Base-by-base conservation (phyloP, 129 eudicot species). In the Chrysanthemum seticuspe region DNA sequence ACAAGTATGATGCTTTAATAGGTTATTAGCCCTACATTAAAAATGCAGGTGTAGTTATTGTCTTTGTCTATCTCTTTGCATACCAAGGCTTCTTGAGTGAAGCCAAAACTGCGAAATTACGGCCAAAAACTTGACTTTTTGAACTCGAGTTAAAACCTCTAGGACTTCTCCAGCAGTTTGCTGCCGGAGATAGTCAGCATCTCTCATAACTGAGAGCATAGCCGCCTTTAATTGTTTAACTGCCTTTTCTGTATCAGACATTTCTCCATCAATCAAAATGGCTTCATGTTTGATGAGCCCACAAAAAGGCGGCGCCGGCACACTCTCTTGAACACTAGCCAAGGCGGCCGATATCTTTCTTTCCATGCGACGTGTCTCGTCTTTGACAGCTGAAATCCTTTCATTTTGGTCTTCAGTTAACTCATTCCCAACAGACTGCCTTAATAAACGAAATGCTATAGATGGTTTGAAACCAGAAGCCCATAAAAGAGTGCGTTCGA, bases 301-400 rank as follows among this genome's bases (percentile, higher is more conserved):
- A 11, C 45, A 19, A 79, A 0, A 82, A 0, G 85, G 83, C 10
- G 76, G 83, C 8, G 82, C 85, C 10, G 89, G 89, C 64, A 87
- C 80, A 0, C 77, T 82, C 63, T 87, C 89, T 45, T 87, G 92
- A 3, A 87, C 80, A 1, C 79, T 62, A 4, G 89, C 89, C 80
- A 87, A 44, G 0, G 78, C 87, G 8, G 68, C 58, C 47, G 27
- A 55, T 1, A 84, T 67, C 61, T 74, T 82, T 48, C 40, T 63
- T 74, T 87, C 89, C 73, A 47, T 4, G 31, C 77, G 54, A 52
- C 72, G 58, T 2, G 79, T 66, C 65, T 58, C 79, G 11, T 62
- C 67, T 19, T 31, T 67, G 53, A 80, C 61, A 7, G 0, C 25
- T 65, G 78, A 79, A 10, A 87, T 71, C 60, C 13, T 58, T 55